phyloP scores from a whole-genome alignment of 106 monocot genomes.

The Posidonia australis region DNA sequence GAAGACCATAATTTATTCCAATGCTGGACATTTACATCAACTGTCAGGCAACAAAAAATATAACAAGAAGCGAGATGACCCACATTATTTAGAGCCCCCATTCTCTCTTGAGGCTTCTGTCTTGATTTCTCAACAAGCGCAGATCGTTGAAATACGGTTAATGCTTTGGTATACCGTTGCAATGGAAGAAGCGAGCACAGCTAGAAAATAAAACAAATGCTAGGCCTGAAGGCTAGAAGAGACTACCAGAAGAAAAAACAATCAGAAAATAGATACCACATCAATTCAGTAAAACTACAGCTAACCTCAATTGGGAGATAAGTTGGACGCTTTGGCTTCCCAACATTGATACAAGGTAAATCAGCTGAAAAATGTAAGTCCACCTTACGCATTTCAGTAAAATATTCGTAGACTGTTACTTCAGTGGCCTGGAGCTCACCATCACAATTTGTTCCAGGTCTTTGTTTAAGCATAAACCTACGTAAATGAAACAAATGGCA shows the following conservation, averaged over 20 bases:
- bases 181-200: conserved; percentile 58
- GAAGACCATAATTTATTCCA: neutral
- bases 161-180: conserved; percentile 80
- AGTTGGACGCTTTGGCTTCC: conserved; percentile 84
- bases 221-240: neutral
- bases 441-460: conserved; percentile 28
- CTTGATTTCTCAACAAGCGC: conserved; percentile 91
- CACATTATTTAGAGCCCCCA: conserved; percentile 50
- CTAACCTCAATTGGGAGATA: conserved; percentile 81
- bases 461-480: conserved; percentile 62
- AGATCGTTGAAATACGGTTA: conserved; percentile 55
- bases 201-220: conserved; percentile 22
- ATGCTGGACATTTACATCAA: no score
- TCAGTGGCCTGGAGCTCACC: conserved; percentile 20
- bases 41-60: neutral
- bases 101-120: conserved; percentile 88
- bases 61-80: neutral
- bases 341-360: conserved; percentile 88
- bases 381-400: conserved; percentile 33
- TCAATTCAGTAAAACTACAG: neutral
- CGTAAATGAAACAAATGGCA: neutral
- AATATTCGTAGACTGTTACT: conserved; percentile 78
- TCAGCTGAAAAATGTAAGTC: conserved; percentile 38
- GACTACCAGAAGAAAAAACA: neutral
- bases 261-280: no score